Evolutionary conservation across 2,329 filamentous ascomycete species (phyloP).

Genomic region (Nigrospora oryzae): DNA sequence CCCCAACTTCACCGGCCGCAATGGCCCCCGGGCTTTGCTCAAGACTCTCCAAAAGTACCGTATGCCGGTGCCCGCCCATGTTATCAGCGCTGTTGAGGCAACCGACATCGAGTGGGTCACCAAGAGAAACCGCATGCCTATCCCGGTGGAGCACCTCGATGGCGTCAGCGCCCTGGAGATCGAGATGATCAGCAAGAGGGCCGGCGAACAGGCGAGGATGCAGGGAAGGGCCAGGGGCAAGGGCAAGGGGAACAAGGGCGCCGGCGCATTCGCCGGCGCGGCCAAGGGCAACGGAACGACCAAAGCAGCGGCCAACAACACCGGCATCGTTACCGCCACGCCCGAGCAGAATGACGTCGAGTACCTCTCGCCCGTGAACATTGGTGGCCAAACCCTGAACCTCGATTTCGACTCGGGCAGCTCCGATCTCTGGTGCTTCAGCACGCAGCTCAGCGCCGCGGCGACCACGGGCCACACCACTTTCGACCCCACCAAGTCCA

Average conservation of each 20-base stretch:
- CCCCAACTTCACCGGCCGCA: conserved; percentile 17
- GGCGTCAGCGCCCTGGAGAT: neutral
- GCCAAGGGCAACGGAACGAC: conserved; percentile 3
- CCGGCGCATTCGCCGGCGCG: conserved; percentile 5
- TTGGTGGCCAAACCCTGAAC: conserved; percentile 22
- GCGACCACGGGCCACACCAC: conserved; percentile 17
- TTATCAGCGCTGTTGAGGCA: conserved; percentile 11
- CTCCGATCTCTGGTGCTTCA: conserved; percentile 26
- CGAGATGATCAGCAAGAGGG: conserved; percentile 6
- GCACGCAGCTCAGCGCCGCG: conserved; percentile 19
- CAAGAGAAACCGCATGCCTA: conserved; percentile 10
- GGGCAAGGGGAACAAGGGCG: conserved; percentile 1
- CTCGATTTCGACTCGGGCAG: conserved; percentile 26
- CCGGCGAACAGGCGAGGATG: conserved; percentile 7
- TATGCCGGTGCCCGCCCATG: conserved; percentile 18
- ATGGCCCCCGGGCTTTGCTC: conserved; percentile 18
- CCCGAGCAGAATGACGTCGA: conserved; percentile 21
- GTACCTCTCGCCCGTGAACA: conserved; percentile 22
- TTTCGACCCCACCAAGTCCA: conserved; percentile 17
- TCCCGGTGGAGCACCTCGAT: neutral
- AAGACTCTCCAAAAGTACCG: conserved; percentile 22
- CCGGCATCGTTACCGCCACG: conserved; percentile 14
- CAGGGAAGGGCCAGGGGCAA: conserved; percentile 1
- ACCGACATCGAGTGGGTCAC: conserved; percentile 16
- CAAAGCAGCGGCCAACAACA: conserved; percentile 10